These are phyloP conservation scores for Chalciporus sp. DNA, from an alignment of 1,284 basidiomycete genomes.

Conservation along the genomic window DNA sequence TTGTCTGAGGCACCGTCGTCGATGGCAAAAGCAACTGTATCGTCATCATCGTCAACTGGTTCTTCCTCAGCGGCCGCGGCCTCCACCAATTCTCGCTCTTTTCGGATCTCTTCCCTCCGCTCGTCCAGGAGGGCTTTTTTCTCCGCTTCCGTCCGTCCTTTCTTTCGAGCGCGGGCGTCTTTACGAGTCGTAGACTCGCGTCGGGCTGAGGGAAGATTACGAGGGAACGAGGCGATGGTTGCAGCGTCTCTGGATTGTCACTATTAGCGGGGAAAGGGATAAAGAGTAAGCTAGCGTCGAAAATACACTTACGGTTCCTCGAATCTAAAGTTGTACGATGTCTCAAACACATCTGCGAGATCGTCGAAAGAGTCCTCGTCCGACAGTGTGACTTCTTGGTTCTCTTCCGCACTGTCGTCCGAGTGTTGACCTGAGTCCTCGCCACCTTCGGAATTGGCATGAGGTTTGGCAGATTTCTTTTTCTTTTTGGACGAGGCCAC, in stretches of 20 bases:
- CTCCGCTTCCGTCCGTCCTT: constrained; percentile 80
- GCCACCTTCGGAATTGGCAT: constrained; percentile 15
- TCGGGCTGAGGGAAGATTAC: constrained; percentile 73
- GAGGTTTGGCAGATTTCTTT: constrained; percentile 34
- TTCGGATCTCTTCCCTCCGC: constrained; percentile 75
- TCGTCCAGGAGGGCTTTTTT: constrained; percentile 77
- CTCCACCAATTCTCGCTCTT: constrained; percentile 58
- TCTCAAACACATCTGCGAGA: constrained; percentile 72
- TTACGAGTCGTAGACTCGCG: constrained; percentile 81
- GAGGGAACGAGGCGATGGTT: constrained; percentile 80
- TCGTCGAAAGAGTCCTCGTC: constrained; percentile 70
- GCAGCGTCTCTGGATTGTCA: constrained; percentile 59
- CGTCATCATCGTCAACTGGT: not conserved
- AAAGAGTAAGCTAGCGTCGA: not conserved
- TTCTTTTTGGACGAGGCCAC: constrained; percentile 42
- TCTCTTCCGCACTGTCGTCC: constrained; percentile 38
- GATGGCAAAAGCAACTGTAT: not conserved
- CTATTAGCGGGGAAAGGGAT: not conserved
- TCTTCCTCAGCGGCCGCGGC: constrained; percentile 16
- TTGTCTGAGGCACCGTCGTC: constrained; percentile 25
- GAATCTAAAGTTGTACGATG: constrained; percentile 92
- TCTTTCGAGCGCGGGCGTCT: constrained; percentile 75
- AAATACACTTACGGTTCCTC: constrained; percentile 79
- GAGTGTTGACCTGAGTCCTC: constrained; percentile 23
- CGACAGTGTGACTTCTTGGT: constrained; percentile 34